Evolutionary conservation across 164 flowering plant species (phyloP).

Genomic region (Taxillus chinensis): DNA sequence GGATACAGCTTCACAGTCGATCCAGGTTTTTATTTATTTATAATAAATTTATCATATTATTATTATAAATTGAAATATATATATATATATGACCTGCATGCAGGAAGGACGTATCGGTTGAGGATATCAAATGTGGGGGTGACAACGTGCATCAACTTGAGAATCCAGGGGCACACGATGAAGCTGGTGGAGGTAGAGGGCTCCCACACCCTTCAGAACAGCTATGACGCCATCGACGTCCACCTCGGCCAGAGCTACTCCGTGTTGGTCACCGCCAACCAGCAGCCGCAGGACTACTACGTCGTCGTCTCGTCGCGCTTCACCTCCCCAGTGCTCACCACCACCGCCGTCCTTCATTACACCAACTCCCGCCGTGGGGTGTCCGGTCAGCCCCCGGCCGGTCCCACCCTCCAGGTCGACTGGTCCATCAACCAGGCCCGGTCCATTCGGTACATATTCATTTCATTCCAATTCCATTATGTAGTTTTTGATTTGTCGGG

Average conservation of each 20-base stretch:
- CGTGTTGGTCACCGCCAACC: slow-evolving; percentile 83
- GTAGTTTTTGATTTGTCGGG: no score
- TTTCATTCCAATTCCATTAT: background rate
- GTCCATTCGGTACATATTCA: slow-evolving; percentile 50
- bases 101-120: slow-evolving; percentile 87
- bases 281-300: slow-evolving; percentile 70
- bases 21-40: slow-evolving; percentile 41
- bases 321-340: slow-evolving; percentile 62
- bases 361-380: slow-evolving; percentile 52
- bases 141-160: slow-evolving; percentile 78
- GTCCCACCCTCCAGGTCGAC: slow-evolving; percentile 64
- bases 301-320: slow-evolving; percentile 78
- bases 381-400: slow-evolving; percentile 70
- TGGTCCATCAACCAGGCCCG: slow-evolving; percentile 80
- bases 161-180: slow-evolving; percentile 84
- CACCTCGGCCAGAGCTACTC: slow-evolving; percentile 91
- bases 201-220: slow-evolving; percentile 81
- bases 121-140: slow-evolving; percentile 92
- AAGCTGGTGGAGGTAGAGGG: slow-evolving; percentile 92
- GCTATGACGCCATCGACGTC: slow-evolving; percentile 67
- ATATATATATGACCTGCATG: background rate
- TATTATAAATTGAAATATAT: background rate
- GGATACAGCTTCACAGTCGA: slow-evolving; percentile 76
- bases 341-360: slow-evolving; percentile 78
- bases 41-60: background rate